Evolutionary conservation across 345 rosid genomes (phyloP).

Genomic region (Lumnitzera littorea): DNA sequence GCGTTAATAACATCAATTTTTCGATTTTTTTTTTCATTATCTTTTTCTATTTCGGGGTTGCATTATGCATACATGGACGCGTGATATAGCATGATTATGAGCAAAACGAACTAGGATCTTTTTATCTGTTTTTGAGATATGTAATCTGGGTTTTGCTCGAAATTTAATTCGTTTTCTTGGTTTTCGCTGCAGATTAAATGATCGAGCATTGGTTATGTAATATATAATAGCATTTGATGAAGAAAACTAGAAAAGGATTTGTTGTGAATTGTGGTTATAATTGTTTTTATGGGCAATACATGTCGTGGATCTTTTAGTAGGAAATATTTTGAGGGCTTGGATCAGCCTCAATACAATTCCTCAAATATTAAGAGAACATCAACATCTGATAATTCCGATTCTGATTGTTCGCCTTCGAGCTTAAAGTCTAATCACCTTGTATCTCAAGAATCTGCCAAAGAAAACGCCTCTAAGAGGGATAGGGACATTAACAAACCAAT

Average conservation of each 20-base stretch:
- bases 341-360: conserved; percentile 57
- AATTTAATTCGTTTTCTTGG: background rate
- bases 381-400: conserved; percentile 31
- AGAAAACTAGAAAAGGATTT: conserved; percentile 15
- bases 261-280: conserved; percentile 21
- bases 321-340: conserved; percentile 64
- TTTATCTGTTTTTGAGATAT: background rate
- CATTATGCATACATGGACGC: too few relatives aligned
- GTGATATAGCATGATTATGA: too few relatives aligned
- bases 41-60: too few relatives aligned
- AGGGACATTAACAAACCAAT: conserved; percentile 12
- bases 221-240: conserved; percentile 18
- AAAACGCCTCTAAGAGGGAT: conserved; percentile 23
- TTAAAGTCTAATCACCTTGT: conserved; percentile 27
- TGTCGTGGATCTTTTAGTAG: conserved; percentile 92
- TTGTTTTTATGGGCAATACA: conserved; percentile 97
- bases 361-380: conserved; percentile 30
- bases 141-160: conserved; percentile 11
- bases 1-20: too few relatives aligned
- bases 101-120: too few relatives aligned
- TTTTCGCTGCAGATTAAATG: background rate
- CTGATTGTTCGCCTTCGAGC: conserved; percentile 36
- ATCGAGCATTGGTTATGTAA: background rate
- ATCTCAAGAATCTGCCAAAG: conserved; percentile 28
- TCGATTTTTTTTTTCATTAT: too few relatives aligned